Conservation (phyloP, 805 yeast species). For the Candida ortonii region DNA sequence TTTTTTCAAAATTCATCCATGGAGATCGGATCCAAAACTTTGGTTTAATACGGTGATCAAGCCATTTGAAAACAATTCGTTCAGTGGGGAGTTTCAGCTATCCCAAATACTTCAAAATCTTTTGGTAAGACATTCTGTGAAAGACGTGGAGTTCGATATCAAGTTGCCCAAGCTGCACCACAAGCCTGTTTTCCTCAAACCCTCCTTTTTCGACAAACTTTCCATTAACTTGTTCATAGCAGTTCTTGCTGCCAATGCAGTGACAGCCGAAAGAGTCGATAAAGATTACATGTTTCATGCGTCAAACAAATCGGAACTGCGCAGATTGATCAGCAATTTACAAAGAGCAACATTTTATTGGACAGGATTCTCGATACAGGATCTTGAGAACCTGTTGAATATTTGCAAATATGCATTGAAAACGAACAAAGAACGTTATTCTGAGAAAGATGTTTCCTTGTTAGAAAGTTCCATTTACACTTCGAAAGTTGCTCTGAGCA, state of each 20-base stretch:
- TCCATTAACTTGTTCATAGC: slow-evolving; percentile 64
- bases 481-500: slow-evolving; percentile 48
- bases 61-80: slow-evolving; percentile 42
- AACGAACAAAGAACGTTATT: slow-evolving; percentile 32
- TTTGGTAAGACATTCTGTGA: slow-evolving; percentile 54
- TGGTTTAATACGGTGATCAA: slow-evolving; percentile 48
- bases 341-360: slow-evolving; percentile 70
- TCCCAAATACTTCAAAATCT: slow-evolving; percentile 42
- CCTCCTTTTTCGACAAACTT: slow-evolving; percentile 59
- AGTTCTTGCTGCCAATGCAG: slow-evolving; percentile 69
- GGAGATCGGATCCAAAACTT: slow-evolving; percentile 42
- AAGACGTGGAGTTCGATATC: slow-evolving; percentile 54
- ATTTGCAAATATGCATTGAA: slow-evolving; percentile 47
- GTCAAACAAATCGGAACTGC: slow-evolving; percentile 48
- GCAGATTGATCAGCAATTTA: slow-evolving; percentile 56
- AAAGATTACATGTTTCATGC: slow-evolving; percentile 72
- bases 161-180: slow-evolving; percentile 58
- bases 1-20: slow-evolving; percentile 59
- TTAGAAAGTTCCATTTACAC: slow-evolving; percentile 42
- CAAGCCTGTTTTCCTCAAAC: slow-evolving; percentile 54
- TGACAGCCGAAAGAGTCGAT: slow-evolving; percentile 65
- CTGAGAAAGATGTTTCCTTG: slow-evolving; percentile 38
- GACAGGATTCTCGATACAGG: slow-evolving; percentile 66
- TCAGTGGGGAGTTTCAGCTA: slow-evolving; percentile 43
- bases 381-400: slow-evolving; percentile 49